Conservation (phyloP, 768 basidiomycete genomes). For the Lepiota brunneoincarnata region DNA sequence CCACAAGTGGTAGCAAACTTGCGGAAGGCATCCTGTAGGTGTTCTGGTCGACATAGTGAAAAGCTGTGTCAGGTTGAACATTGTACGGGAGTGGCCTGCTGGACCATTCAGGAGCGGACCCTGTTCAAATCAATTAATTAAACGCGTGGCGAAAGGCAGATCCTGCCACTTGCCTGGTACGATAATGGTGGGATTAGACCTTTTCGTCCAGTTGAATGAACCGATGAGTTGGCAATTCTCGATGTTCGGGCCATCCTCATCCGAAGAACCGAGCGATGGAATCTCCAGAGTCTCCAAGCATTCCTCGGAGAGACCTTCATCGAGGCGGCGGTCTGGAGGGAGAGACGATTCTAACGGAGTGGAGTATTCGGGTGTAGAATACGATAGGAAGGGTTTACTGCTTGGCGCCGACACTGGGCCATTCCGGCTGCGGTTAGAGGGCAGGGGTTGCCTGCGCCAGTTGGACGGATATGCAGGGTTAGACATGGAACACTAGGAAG, state of each 20-base stretch:
- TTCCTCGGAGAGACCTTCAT: slow-evolving; percentile 30
- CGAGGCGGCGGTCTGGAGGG: slow-evolving; percentile 32
- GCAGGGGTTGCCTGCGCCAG: slow-evolving; percentile 7
- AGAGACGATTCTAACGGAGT: slow-evolving; percentile 11
- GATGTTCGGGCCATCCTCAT: slow-evolving; percentile 31
- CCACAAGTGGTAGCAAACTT: slow-evolving; percentile 52
- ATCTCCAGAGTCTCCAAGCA: slow-evolving; percentile 25
- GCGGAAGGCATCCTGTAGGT: slow-evolving; percentile 37
- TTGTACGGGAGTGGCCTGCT: slow-evolving; percentile 45
- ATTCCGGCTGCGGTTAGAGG: slow-evolving; percentile 1
- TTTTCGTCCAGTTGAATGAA: slow-evolving; percentile 56
- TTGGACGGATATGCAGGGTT: background rate
- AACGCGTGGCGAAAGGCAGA: background rate
- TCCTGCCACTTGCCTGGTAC: slow-evolving; percentile 36
- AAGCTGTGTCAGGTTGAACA: slow-evolving; percentile 52
- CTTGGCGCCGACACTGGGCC: slow-evolving; percentile 5
- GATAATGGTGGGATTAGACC: slow-evolving; percentile 45
- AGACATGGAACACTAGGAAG: background rate
- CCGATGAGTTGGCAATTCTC: slow-evolving; percentile 39
- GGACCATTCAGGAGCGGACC: slow-evolving; percentile 59
- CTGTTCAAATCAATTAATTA: slow-evolving; percentile 26
- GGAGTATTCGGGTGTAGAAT: background rate
- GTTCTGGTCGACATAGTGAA: slow-evolving; percentile 56
- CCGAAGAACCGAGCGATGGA: slow-evolving; percentile 13
- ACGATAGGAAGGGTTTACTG: slow-evolving; percentile 9